phyloP scores from a whole-genome alignment of 768 basidiomycete genomes.

The Cyathus striatus region DNA sequence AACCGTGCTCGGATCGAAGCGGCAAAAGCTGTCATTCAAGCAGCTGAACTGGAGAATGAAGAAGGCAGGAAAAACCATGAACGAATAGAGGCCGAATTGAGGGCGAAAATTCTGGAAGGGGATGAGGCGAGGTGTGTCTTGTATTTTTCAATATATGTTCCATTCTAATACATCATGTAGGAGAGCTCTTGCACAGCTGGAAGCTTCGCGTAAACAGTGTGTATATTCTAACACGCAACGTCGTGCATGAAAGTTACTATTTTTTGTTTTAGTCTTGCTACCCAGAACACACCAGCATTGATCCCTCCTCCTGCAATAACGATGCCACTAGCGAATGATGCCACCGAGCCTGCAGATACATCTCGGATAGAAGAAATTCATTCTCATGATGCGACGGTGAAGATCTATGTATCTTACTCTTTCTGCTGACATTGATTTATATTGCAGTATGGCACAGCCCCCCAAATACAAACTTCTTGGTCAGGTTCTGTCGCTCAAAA shows the following conservation, averaged over 20 bases:
- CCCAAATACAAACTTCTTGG: background rate
- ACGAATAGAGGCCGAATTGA: slow-evolving; percentile 21
- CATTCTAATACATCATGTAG: too few relatives aligned
- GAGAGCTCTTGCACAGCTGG: too few relatives aligned
- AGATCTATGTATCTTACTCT: background rate
- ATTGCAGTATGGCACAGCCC: background rate
- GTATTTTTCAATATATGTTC: background rate
- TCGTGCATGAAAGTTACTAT: too few relatives aligned
- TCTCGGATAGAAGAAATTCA: slow-evolving; percentile 9
- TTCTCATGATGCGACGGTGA: background rate
- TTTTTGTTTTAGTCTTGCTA: too few relatives aligned
- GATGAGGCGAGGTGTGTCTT: slow-evolving; percentile 37
- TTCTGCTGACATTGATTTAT: background rate
- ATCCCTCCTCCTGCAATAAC: too few relatives aligned
- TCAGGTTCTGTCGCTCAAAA: background rate
- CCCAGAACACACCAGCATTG: too few relatives aligned
- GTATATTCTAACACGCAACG: too few relatives aligned
- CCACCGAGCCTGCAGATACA: slow-evolving; percentile 5
- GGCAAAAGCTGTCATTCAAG: slow-evolving; percentile 24
- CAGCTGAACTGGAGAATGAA: slow-evolving; percentile 34
- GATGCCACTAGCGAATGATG: too few relatives aligned
- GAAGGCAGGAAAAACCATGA: slow-evolving; percentile 22
- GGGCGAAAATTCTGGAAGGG: slow-evolving; percentile 34
- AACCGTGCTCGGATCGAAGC: slow-evolving; percentile 22
- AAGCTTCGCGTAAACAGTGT: too few relatives aligned